Base-by-base conservation (phyloP, 805 yeast genomes). In the Sporopachydermia quercuum region DNA sequence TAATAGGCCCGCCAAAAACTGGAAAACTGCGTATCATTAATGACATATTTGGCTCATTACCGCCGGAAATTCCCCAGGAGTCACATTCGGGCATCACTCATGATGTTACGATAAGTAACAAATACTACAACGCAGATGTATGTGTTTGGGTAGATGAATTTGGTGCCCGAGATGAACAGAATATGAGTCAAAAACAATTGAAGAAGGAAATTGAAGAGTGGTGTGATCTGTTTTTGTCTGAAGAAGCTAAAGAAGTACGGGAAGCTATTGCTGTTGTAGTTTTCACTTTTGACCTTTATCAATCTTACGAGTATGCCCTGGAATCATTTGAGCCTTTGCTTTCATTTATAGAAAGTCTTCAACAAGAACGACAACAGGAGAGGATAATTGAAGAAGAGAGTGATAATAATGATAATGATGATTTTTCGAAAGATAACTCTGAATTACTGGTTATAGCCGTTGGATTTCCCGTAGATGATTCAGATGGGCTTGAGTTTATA, bases 1-100 rank as follows among this genome's bases (percentile, higher is more conserved):
- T 71, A 3, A 49, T 68, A 13, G 76, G 77, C 1, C 53, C 65
- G 1, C 66, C 69, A 0, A 44, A 53, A 13, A 51, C 63, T 1
- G 70, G 69, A 3, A 69, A 70, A 42, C 37, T 65, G 30, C 30
- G 30, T 8, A 8, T 23, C 30, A 23, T 23, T 8, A 23, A 23
- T 8, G 47, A 44, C 14, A 44, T 69, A 19, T 49, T 61, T 2
- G 49, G 56, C 1, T 27, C 47, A 5, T 40, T 44, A 13, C 56
- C 55, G 3, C 36, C 17, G 4, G 39, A 42, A 1, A 16, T 42
- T 4, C 42, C 42, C 3, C 43, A 38, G 3, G 43, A 36, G 8
- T 37, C 40, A 13, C 61, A 57, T 45, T 48, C 54, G 11, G 54
- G 66, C 37, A 43, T 52, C 27, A 34, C 47, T 23, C 47, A 47